Percentiles rank a stretch among this genome's conserved stretches.
Evolutionary conservation across 331 rosid species (phyloP).

Genomic region (Pyracantha coccinea): DNA sequence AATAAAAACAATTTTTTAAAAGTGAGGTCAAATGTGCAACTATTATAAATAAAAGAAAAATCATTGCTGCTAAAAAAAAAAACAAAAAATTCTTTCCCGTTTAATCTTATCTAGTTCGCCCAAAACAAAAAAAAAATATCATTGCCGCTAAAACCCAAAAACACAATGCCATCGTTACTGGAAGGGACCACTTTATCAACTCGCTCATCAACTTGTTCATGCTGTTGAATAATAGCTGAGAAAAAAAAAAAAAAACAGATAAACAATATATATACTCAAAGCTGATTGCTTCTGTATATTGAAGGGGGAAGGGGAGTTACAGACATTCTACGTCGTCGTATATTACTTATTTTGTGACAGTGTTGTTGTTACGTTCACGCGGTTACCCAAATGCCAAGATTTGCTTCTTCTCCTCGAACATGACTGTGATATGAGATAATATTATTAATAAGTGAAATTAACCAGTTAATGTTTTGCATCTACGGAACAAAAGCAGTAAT

Average conservation of each 20-base stretch:
- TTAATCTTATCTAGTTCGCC: no score
- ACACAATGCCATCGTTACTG: background rate
- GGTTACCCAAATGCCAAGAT: constrained; percentile 14
- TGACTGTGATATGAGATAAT: background rate
- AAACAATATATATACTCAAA: background rate
- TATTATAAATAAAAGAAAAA: no score
- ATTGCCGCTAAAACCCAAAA: no score
- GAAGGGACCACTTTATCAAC: background rate
- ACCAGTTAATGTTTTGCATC: background rate
- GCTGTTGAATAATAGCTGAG: background rate
- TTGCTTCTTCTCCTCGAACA: background rate
- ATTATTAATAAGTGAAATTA: background rate
- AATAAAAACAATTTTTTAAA: no score
- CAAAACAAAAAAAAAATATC: no score
- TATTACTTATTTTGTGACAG: background rate
- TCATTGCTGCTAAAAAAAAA: no score
- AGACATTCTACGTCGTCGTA: constrained; percentile 16
- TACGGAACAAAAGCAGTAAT: background rate
- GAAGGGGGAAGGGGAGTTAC: background rate
- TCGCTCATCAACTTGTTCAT: constrained; percentile 1
- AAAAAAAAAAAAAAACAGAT: background rate
- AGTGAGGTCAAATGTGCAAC: no score
- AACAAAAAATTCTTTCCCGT: no score
- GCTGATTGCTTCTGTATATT: background rate
- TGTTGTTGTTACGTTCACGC: constrained; percentile 21